Percentiles rank a stretch among this genome's conserved stretches.
Conservation (phyloP, 2,329 filamentous ascomycete genomes). For the Epichloe sp. region DNA sequence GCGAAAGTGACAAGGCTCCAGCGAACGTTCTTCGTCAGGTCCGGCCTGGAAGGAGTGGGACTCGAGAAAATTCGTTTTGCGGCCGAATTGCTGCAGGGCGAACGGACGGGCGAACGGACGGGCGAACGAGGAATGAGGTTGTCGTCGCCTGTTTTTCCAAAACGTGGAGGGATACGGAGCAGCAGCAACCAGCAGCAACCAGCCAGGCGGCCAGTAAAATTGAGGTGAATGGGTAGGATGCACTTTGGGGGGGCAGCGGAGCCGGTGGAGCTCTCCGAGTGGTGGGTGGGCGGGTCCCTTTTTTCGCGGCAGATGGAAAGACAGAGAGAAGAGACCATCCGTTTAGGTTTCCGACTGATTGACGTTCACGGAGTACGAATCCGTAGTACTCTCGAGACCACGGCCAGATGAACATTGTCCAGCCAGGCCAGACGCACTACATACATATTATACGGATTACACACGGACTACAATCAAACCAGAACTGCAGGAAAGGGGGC, state of each 20-base stretch:
- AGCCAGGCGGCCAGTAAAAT: not conserved
- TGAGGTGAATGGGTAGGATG: conserved; percentile 2
- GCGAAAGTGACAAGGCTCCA: not conserved
- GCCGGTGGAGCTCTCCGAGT: conserved; percentile 7
- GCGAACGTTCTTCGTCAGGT: not conserved
- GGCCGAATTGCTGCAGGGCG: not conserved
- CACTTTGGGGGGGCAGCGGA: not conserved
- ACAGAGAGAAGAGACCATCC: too few relatives aligned
- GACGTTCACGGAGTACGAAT: too few relatives aligned
- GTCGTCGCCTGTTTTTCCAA: conserved; percentile 5
- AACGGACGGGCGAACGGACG: not conserved
- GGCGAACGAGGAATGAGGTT: conserved; percentile 1
- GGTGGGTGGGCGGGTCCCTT: not conserved
- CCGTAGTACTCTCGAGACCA: too few relatives aligned
- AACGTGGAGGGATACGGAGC: not conserved
- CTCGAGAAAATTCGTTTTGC: not conserved
- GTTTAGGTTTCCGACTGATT: too few relatives aligned
- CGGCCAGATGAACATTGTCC: too few relatives aligned
- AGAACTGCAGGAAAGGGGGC: not conserved
- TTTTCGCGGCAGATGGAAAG: not conserved
- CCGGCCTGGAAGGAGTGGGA: not conserved
- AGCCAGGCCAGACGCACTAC: too few relatives aligned
- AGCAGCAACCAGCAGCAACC: not conserved
- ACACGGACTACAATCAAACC: not conserved
- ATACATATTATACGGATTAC: too few relatives aligned